Evolutionary conservation across 495 filamentous ascomycete genomes (phyloP).

Genomic region (Xylaria curta): DNA sequence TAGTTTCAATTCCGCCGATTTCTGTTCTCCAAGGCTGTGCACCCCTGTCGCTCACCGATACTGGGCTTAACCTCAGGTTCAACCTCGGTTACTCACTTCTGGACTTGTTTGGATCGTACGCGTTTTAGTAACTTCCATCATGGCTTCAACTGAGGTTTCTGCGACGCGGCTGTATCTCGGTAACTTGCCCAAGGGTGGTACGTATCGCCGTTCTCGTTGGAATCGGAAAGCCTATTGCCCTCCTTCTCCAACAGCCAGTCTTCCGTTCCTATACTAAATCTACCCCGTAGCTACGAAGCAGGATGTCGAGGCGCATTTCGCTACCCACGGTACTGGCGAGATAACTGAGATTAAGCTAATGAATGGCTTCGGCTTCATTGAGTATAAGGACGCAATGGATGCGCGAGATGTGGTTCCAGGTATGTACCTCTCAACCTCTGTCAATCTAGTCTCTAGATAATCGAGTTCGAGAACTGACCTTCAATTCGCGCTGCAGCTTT

Average conservation of each 20-base stretch:
- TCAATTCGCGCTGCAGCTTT: constrained; percentile 52
- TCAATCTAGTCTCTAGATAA: constrained; percentile 26
- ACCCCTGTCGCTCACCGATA: constrained; percentile 12
- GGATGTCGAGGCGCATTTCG: constrained; percentile 96
- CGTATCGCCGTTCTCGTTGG: constrained; percentile 47
- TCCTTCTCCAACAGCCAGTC: neutral
- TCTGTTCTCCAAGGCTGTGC: neutral
- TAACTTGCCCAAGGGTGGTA: constrained; percentile 96
- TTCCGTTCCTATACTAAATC: constrained; percentile 30
- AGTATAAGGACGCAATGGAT: constrained; percentile 97
- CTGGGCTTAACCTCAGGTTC: neutral
- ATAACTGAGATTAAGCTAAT: constrained; percentile 99
- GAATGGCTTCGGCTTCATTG: constrained; percentile 99
- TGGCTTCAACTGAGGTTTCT: constrained; percentile 75
- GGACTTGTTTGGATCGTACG: constrained; percentile 27
- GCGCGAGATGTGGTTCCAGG: constrained; percentile 96
- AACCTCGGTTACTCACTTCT: neutral
- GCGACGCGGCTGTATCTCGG: constrained; percentile 95
- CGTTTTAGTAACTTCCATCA: constrained; percentile 39
- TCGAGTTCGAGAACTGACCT: constrained; percentile 38
- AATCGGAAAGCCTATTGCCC: constrained; percentile 40
- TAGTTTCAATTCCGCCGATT: neutral
- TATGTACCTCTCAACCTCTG: constrained; percentile 53
- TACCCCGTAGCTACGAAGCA: constrained; percentile 80
- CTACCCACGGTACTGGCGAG: constrained; percentile 91